Base-by-base conservation (phyloP, 139 green algal species). In the Chlorella sp. region DNA sequence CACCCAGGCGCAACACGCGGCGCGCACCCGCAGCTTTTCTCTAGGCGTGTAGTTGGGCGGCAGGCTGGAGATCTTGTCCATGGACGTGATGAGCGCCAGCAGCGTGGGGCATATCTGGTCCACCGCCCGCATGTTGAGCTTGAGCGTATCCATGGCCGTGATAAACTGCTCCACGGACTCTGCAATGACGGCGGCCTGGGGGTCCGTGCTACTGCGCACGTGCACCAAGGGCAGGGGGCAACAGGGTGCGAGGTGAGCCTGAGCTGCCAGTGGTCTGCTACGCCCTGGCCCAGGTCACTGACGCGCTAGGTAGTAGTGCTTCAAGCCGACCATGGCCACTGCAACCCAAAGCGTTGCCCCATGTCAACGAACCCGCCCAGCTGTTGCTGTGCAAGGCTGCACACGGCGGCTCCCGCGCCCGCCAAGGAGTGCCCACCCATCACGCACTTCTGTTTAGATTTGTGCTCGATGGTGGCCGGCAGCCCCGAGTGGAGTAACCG, bases 141-240 rank as follows among this genome's bases (percentile, higher is more conserved):
- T 96, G 26, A 98, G 71, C 0, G 82, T 83, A 70, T 98, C 94
- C 92, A 97, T 97, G 31, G 88, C 82, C 1, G 93, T 98, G 88
- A 98, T 98, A 76, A 97, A 98, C 74, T 92, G 79, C 77, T 95
- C 87, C 63, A 97, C 91, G 1, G 86, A 90, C 71, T 93, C 86
- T 5, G 93, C 93, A 35, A 97, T 88, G 5, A 72, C 82, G 36
- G 71, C 72, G 35, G 72, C 77, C 82, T 81, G 68, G 5, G 76
- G 70, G 29, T 80, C 74, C 30, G 36, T 69, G 42, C 62, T 27
- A 27, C 62, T 63, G 63, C 29, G 42, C 17, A 55, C n/a, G n/a
- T n/a, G n/a, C n/a, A n/a, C n/a, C n/a, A n/a, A n/a, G n/a, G n/a
- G n/a, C n/a, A n/a, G n/a, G n/a, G n/a, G n/a, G n/a, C n/a, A n/a